These are phyloP conservation scores for Myxozyma udenii DNA, from an alignment of 805 yeast species.

Conservation along the genomic window DNA sequence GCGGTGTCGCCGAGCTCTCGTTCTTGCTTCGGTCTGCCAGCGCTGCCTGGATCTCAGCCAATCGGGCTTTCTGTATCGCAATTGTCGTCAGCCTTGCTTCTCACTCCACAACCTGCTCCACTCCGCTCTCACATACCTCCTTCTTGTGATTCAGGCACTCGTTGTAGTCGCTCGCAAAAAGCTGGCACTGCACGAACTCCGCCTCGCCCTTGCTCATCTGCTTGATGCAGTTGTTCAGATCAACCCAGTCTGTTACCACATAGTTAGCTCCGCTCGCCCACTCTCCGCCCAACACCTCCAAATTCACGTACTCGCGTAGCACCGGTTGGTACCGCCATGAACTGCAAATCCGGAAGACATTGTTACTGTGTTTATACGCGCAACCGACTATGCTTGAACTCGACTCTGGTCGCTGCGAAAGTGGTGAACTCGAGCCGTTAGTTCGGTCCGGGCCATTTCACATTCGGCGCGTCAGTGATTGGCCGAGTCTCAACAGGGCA, in stretches of 20 bases:
- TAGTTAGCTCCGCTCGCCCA: background rate
- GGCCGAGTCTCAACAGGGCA: no score
- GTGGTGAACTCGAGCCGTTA: no score
- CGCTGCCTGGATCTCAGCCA: slow-evolving; percentile 12
- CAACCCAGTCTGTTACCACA: slow-evolving; percentile 12
- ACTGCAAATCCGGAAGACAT: slow-evolving; percentile 45
- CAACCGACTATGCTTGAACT: no score
- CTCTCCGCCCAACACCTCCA: no score
- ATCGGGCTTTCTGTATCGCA: slow-evolving; percentile 19
- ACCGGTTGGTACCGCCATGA: slow-evolving; percentile 48
- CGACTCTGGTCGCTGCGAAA: no score
- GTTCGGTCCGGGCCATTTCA: no score
- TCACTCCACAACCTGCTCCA: background rate
- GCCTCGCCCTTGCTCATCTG: slow-evolving; percentile 6
- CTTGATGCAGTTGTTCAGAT: slow-evolving; percentile 17
- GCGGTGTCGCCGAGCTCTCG: no score
- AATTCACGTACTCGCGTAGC: slow-evolving; percentile 42
- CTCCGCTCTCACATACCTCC: slow-evolving; percentile 36
- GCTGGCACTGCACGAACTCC: slow-evolving; percentile 38
- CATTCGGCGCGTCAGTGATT: no score
- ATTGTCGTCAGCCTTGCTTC: background rate
- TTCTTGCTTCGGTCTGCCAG: slow-evolving; percentile 8
- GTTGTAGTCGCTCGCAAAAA: slow-evolving; percentile 47
- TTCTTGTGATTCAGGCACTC: slow-evolving; percentile 52
- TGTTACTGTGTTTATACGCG: no score